These are phyloP conservation scores for Purshia tridentata DNA, from an alignment of 306 rosid genomes.

Conservation along the genomic window DNA sequence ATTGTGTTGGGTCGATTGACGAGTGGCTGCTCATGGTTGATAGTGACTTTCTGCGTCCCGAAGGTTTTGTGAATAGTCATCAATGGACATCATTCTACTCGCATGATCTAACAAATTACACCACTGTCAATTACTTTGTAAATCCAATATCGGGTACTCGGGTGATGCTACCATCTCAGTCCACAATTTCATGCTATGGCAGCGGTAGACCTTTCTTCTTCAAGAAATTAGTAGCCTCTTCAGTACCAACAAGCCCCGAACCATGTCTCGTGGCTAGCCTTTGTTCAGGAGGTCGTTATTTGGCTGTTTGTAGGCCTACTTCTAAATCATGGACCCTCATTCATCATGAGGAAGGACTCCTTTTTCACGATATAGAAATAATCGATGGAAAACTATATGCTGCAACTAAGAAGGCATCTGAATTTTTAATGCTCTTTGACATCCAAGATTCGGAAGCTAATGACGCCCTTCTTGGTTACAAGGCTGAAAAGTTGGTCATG, in stretches of 20 bases:
- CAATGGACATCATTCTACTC: no score
- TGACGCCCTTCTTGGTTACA: neutral
- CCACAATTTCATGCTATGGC: neutral
- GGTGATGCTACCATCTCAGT: neutral
- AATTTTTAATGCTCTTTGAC: neutral
- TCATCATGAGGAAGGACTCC: neutral
- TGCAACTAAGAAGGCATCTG: neutral
- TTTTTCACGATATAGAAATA: neutral
- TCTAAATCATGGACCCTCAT: neutral
- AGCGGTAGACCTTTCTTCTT: neutral
- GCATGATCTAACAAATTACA: no score
- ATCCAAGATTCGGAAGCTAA: no score
- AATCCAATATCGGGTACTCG: neutral
- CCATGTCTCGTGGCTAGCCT: neutral
- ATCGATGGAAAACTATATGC: neutral
- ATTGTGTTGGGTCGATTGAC: neutral
- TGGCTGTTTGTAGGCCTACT: neutral
- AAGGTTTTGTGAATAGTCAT: no score
- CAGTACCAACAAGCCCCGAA: neutral
- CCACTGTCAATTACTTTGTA: neutral
- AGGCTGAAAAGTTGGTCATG: neutral
- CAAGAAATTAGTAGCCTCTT: neutral
- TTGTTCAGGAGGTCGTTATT: neutral
- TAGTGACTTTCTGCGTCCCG: neutral
- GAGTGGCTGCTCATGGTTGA: conserved; percentile 9